These are phyloP conservation scores for Chaetomiaceae sp. DNA, from an alignment of 2,329 filamentous ascomycete genomes.

Conservation along the genomic window DNA sequence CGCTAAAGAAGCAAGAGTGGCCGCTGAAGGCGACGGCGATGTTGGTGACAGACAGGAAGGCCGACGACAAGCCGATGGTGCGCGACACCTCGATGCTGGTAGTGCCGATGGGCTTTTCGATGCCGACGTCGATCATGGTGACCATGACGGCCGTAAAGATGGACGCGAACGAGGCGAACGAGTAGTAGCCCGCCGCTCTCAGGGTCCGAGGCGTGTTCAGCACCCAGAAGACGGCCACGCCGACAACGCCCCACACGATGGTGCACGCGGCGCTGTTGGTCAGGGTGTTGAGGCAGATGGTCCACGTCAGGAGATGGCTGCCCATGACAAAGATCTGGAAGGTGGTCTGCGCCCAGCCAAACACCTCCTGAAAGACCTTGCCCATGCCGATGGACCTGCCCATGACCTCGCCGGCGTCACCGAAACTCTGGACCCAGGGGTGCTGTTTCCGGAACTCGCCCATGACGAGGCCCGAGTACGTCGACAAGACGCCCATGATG, in stretches of 20 bases:
- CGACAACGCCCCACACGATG: constrained; percentile 59
- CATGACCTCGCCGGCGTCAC: constrained; percentile 60
- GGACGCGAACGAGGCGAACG: constrained; percentile 52
- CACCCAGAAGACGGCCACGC: constrained; percentile 53
- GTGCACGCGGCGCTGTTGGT: constrained; percentile 58
- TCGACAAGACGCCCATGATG: constrained; percentile 62
- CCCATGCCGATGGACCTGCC: constrained; percentile 44
- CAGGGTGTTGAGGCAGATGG: constrained; percentile 61
- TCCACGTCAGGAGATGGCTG: constrained; percentile 64
- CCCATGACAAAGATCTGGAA: constrained; percentile 66
- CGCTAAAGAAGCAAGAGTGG: constrained; percentile 18
- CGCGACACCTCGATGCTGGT: constrained; percentile 33
- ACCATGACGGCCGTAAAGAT: constrained; percentile 60
- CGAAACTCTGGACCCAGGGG: constrained; percentile 63
- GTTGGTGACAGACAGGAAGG: constrained; percentile 18
- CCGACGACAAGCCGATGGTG: constrained; percentile 43
- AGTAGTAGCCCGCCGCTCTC: constrained; percentile 58
- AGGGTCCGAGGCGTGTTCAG: constrained; percentile 59
- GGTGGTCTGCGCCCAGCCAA: constrained; percentile 55
- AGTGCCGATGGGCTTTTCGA: constrained; percentile 38
- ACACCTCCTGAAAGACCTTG: constrained; percentile 51
- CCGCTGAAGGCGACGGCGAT: constrained; percentile 19
- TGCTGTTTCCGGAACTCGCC: constrained; percentile 70
- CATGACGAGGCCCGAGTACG: constrained; percentile 50
- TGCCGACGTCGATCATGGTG: constrained; percentile 58